phyloP scores from a whole-genome alignment of 768 basidiomycete species.

The Calvatia gigantea region DNA sequence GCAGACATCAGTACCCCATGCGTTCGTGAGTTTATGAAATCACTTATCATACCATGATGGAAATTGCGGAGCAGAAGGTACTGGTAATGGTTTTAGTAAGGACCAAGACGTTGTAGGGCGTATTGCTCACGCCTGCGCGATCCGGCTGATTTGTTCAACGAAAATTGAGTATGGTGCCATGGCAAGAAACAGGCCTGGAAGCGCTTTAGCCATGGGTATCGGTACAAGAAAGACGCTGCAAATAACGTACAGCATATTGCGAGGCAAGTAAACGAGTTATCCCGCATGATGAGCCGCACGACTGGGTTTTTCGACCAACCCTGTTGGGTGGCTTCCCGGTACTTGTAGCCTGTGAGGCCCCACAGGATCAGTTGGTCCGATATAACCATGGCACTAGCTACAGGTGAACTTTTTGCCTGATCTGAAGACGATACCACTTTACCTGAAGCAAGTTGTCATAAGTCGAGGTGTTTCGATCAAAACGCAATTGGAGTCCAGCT shows the following conservation, averaged over 20 bases:
- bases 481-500: neutral
- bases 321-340: neutral
- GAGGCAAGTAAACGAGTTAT: neutral
- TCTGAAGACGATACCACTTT: neutral
- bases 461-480: neutral
- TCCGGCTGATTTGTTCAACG: neutral
- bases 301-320: constrained; percentile 1
- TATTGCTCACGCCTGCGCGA: neutral
- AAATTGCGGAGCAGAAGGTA: neutral
- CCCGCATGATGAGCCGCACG: constrained; percentile 1
- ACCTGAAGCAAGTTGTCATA: neutral
- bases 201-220: neutral
- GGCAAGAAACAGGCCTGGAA: neutral
- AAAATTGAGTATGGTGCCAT: neutral
- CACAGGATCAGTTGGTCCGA: neutral
- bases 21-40: neutral
- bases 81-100: neutral
- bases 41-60: neutral
- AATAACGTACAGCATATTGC: neutral
- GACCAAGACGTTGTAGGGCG: too few relatives aligned
- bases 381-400: neutral
- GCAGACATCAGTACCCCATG: neutral
- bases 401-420: neutral
- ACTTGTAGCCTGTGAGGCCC: neutral
- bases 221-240: neutral